Conservation (phyloP, 2,329 filamentous ascomycete genomes). For the Colletotrichum sp. region DNA sequence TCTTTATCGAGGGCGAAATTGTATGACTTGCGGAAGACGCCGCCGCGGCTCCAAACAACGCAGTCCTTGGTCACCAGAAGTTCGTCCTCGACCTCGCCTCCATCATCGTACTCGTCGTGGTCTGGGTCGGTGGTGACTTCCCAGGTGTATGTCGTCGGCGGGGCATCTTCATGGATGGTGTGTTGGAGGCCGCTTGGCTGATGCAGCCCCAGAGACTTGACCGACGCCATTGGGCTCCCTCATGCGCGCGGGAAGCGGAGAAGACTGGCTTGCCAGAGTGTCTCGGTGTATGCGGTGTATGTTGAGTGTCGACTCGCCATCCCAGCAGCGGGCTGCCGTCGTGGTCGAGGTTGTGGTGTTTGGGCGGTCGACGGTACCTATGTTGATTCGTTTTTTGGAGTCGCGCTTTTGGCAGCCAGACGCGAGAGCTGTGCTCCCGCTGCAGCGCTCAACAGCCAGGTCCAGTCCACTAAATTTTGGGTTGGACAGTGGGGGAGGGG, state of each 20-base stretch:
- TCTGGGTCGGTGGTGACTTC: slow-evolving; percentile 55
- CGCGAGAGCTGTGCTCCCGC: not conserved
- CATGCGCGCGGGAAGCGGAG: not conserved
- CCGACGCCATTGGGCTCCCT: slow-evolving; percentile 73
- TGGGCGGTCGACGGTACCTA: not conserved
- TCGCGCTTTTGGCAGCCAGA: not conserved
- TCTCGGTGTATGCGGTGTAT: not conserved
- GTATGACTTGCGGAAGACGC: slow-evolving; percentile 84
- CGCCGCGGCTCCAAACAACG: slow-evolving; percentile 89
- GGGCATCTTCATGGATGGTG: slow-evolving; percentile 79
- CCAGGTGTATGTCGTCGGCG: slow-evolving; percentile 76
- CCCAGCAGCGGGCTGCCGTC: not conserved
- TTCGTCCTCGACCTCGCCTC: slow-evolving; percentile 71
- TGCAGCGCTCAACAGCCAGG: not conserved
- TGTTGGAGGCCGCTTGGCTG: slow-evolving; percentile 83
- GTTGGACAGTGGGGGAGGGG: slow-evolving; percentile 10
- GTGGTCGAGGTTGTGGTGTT: not conserved
- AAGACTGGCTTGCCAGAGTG: not conserved
- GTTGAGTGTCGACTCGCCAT: not conserved
- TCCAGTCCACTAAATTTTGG: not conserved
- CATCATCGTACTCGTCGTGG: slow-evolving; percentile 35
- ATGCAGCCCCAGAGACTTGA: slow-evolving; percentile 91
- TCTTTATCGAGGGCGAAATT: slow-evolving; percentile 88
- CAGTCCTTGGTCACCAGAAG: slow-evolving; percentile 75
- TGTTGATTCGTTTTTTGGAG: slow-evolving; percentile 3